Conservation (phyloP, 163 green algal species). For the Chloromonas sp. region DNA sequence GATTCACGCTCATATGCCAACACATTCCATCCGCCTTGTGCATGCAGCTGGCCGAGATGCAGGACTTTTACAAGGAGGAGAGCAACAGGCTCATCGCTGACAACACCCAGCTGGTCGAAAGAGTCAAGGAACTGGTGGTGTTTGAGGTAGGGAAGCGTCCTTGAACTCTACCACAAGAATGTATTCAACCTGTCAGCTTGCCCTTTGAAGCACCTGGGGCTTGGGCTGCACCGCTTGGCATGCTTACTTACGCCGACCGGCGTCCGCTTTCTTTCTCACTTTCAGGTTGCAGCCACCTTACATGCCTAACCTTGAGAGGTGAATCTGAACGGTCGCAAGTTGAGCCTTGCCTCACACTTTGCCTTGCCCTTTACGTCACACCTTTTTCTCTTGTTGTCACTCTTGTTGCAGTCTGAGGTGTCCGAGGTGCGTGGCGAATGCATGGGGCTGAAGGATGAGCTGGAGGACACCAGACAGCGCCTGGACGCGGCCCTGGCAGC, state of each 20-base stretch:
- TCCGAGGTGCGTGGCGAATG: not conserved
- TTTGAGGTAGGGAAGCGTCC: not conserved
- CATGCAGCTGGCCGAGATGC: not conserved
- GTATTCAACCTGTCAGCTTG: too few relatives aligned
- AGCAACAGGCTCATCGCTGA: not conserved
- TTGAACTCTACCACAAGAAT: not conserved
- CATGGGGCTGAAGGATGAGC: not conserved
- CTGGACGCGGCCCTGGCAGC: conserved; percentile 18
- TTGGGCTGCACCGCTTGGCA: too few relatives aligned
- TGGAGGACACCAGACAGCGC: conserved; percentile 2
- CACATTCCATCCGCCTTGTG: not conserved
- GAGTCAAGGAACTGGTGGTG: not conserved
- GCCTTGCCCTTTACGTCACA: too few relatives aligned
- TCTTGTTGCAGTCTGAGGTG: not conserved
- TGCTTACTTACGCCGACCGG: too few relatives aligned
- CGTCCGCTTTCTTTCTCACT: too few relatives aligned
- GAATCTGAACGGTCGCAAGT: too few relatives aligned
- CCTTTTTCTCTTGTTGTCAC: too few relatives aligned
- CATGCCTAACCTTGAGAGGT: too few relatives aligned
- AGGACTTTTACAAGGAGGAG: conserved; percentile 2
- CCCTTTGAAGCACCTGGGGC: too few relatives aligned
- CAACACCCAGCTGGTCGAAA: not conserved
- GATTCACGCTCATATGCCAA: too few relatives aligned
- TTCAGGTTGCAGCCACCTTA: too few relatives aligned
- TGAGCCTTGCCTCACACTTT: too few relatives aligned